These are phyloP conservation scores for Suillus ampliporus DNA, from an alignment of 768 basidiomycete species.

Conservation along the genomic window DNA sequence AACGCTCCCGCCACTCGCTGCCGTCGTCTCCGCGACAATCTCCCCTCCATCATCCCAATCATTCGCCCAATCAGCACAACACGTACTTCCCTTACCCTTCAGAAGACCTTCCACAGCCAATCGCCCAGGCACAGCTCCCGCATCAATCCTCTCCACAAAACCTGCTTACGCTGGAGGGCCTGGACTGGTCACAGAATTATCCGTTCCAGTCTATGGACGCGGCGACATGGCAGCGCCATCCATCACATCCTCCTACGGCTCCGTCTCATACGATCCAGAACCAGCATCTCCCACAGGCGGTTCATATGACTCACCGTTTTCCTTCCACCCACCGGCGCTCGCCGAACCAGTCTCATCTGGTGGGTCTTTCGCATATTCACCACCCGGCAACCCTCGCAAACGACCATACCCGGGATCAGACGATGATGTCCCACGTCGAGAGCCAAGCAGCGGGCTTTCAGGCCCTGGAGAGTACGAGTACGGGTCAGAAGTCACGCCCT, in stretches of 20 bases:
- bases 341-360: slow-evolving; percentile 37
- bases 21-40: slow-evolving; percentile 78
- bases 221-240: slow-evolving; percentile 44
- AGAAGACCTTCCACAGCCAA: slow-evolving; percentile 63
- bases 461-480: slow-evolving; percentile 61
- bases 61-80: slow-evolving; percentile 49
- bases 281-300: slow-evolving; percentile 24
- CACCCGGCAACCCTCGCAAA: slow-evolving; percentile 57
- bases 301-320: slow-evolving; percentile 73
- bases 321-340: slow-evolving; percentile 72
- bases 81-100: slow-evolving; percentile 61
- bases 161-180: slow-evolving; percentile 54
- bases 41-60: slow-evolving; percentile 48
- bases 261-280: slow-evolving; percentile 31
- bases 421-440: slow-evolving; percentile 50
- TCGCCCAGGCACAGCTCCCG: slow-evolving; percentile 76
- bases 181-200: slow-evolving; percentile 57
- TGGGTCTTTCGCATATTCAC: slow-evolving; percentile 39
- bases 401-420: slow-evolving; percentile 59
- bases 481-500: slow-evolving; percentile 75
- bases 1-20: slow-evolving; percentile 75
- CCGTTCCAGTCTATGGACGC: slow-evolving; percentile 47
- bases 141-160: slow-evolving; percentile 53
- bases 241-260: slow-evolving; percentile 29
- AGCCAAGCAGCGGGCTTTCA: slow-evolving; percentile 34